Evolutionary conservation across 495 filamentous ascomycete genomes (phyloP), one percentile per base, ranked within the genome.

Genomic region (Recurvomyces mirabilis): DNA sequence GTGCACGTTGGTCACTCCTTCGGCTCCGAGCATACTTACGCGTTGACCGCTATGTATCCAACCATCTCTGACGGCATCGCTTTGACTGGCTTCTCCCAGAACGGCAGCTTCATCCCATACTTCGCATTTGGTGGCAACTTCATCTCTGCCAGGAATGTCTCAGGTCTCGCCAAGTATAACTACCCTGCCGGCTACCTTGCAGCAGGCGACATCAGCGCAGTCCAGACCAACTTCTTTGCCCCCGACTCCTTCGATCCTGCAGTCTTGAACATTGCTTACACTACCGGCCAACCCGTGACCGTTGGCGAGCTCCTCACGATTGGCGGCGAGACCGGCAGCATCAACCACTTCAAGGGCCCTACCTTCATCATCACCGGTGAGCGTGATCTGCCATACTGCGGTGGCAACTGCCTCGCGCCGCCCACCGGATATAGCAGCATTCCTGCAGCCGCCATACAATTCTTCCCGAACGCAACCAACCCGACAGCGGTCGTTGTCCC

Each of bases 1-100:
- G 65, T 73, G 13, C 70, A 79, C 46, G 70, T 75, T 5, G 78
- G 78, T 20, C 73, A 77, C 59, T 67, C 61, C 15, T 73, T 67
- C 53, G 72, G 72, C 37, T 71, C 68, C 2, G 37, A 68, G 11
- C 60, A 68, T 20, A 64, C 60, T 18, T 68, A 69, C 52, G 53
- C 56, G 26, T 55, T 80, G 17, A 61, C 65, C 5, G 60, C 64
- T 6, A 56, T 58, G 39, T 64, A 76, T 47, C 76, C 76, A 1
- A 52, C 58, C 32, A 59, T 70, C 47, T 71, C 69, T 1, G 73
- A 80, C 53, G 75, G 66, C 5, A 58, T 78, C 19, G 57, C 77
- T 26, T 63, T 82, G 19, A 77, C 73, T 4, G 77, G 78, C 7
- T 82, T 68, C 54, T 65, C 67, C 13, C 56, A 59, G 31, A 68